phyloP scores from a whole-genome alignment of 2,329 filamentous ascomycete genomes.

The Pestalotiopsis sp. region DNA sequence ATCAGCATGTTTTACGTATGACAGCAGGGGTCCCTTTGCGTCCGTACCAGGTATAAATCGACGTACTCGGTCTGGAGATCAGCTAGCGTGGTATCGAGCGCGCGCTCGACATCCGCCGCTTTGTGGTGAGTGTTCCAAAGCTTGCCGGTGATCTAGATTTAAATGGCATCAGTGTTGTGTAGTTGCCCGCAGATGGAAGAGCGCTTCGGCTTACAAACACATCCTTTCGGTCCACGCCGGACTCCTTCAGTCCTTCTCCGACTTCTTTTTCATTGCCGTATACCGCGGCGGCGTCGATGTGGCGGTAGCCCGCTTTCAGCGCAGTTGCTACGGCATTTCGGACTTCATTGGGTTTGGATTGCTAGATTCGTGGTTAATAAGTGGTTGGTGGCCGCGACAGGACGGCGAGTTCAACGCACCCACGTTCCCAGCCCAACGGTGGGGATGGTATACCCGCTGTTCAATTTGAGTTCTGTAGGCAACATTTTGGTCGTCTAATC shows the following conservation, averaged over 20 bases:
- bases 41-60: constrained; percentile 35
- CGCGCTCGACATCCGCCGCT: constrained; percentile 34
- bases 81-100: constrained; percentile 35
- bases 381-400: not conserved
- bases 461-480: constrained; percentile 27
- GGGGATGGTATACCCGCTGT: constrained; percentile 35
- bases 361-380: constrained; percentile 9
- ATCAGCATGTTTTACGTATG: not conserved
- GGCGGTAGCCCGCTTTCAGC: constrained; percentile 53
- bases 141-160: constrained; percentile 16
- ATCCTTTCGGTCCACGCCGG: constrained; percentile 16
- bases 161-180: no score
- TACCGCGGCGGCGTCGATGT: constrained; percentile 59
- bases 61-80: constrained; percentile 40
- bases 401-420: constrained; percentile 22
- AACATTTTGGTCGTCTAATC: not conserved
- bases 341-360: constrained; percentile 20
- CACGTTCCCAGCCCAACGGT: constrained; percentile 37
- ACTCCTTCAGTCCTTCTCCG: constrained; percentile 26
- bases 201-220: constrained; percentile 6
- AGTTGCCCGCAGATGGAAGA: no score
- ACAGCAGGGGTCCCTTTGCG: not conserved
- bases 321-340: constrained; percentile 31
- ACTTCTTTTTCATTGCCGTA: constrained; percentile 58
- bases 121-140: constrained; percentile 33